Conservation (phyloP, 192 early-diverging fungal species). For the Umbelopsis sp. region DNA sequence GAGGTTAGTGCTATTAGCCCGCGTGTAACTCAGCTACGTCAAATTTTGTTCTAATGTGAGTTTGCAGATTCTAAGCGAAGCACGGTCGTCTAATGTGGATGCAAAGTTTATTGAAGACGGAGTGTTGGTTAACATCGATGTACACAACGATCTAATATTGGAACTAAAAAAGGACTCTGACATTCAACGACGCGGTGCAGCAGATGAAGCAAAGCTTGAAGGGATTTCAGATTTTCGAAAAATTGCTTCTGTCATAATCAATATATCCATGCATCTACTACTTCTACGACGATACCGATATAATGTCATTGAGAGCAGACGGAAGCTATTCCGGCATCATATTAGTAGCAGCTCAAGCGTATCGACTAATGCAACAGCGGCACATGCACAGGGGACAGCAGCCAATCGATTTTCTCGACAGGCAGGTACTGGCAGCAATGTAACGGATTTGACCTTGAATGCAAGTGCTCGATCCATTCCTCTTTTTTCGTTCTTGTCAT, state of each 20-base stretch:
- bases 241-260: conserved; percentile 20
- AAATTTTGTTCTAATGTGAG: background rate
- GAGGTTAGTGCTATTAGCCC: conserved; percentile 24
- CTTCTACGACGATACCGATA: conserved; percentile 32
- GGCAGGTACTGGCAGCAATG: background rate
- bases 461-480: conserved; percentile 15
- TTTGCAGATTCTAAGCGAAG: conserved; percentile 34
- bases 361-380: background rate
- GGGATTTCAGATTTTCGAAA: background rate
- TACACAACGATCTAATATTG: conserved; percentile 26
- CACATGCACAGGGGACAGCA: background rate
- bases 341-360: background rate
- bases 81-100: conserved; percentile 25
- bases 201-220: background rate
- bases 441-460: background rate
- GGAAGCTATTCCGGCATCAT: background rate
- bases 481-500: conserved; percentile 25
- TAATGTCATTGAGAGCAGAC: conserved; percentile 28
- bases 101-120: conserved; percentile 30
- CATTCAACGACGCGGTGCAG: background rate
- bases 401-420: background rate
- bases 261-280: conserved; percentile 31
- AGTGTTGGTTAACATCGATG: conserved; percentile 32
- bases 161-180: conserved; percentile 10
- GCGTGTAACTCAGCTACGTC: too few relatives aligned